Evolutionary conservation across 2,329 filamentous ascomycete genomes (phyloP).

Genomic region (Penicillium sp.): DNA sequence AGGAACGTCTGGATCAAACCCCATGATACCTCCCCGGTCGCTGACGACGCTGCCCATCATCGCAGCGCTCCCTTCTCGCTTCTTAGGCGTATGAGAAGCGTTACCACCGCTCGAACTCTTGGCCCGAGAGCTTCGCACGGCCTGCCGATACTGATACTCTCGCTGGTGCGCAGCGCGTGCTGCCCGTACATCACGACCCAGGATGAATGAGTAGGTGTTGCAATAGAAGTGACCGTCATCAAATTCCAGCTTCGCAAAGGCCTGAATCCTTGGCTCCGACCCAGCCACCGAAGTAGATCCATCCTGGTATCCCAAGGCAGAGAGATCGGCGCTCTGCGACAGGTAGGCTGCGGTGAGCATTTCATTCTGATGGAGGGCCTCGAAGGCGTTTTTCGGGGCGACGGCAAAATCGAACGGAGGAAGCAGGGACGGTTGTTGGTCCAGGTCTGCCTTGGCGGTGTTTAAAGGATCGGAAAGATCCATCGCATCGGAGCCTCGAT

Average conservation of each 20-base stretch:
- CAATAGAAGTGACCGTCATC: conserved; percentile 67
- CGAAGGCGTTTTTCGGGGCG: conserved; percentile 38
- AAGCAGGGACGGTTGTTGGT: conserved; percentile 39
- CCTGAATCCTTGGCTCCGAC: conserved; percentile 54
- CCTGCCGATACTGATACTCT: conserved; percentile 47
- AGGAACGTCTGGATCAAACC: conserved; percentile 48
- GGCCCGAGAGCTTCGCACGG: conserved; percentile 42
- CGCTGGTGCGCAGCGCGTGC: conserved; percentile 50
- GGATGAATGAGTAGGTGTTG: conserved; percentile 62
- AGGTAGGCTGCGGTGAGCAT: conserved; percentile 43
- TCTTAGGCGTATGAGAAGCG: conserved; percentile 48
- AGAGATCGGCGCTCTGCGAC: conserved; percentile 38
- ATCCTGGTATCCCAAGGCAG: conserved; percentile 40
- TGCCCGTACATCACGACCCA: conserved; percentile 63
- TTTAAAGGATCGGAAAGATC: conserved; percentile 39
- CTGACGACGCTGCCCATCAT: conserved; percentile 56
- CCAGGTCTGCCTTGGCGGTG: conserved; percentile 32
- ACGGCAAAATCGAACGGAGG: conserved; percentile 38
- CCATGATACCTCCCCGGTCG: conserved; percentile 59
- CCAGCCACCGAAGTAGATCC: conserved; percentile 40
- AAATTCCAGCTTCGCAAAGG: conserved; percentile 66
- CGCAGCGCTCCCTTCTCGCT: conserved; percentile 45
- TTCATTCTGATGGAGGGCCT: conserved; percentile 44
- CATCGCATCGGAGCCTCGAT: conserved; percentile 27
- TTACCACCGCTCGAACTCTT: conserved; percentile 52